phyloP scores from a whole-genome alignment of 2,329 filamentous ascomycete species.

The Herpotrichia juniperi region DNA sequence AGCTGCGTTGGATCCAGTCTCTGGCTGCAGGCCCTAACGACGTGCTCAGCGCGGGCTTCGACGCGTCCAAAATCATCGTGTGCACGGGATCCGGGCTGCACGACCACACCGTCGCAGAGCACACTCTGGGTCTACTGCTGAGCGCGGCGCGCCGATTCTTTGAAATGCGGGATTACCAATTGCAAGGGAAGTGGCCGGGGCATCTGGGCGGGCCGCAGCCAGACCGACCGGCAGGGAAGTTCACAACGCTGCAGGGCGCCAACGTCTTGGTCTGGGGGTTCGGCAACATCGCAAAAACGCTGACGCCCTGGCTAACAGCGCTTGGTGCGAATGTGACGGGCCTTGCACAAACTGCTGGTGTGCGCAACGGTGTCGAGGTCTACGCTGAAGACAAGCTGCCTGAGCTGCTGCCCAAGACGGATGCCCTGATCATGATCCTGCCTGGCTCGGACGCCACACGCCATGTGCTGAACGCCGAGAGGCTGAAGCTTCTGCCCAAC shows the following conservation, averaged over 20 bases:
- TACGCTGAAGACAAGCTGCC: conserved; percentile 60
- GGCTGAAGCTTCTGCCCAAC: conserved; percentile 67
- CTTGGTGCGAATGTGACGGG: conserved; percentile 66
- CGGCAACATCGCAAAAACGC: conserved; percentile 69
- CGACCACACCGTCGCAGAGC: no score
- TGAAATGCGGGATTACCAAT: conserved; percentile 68
- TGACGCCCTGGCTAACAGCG: conserved; percentile 60
- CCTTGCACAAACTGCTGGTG: conserved; percentile 62
- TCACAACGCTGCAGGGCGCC: conserved; percentile 66
- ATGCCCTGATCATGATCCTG: conserved; percentile 66
- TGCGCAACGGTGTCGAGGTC: conserved; percentile 65
- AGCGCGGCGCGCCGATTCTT: no score
- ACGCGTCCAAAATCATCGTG: no score
- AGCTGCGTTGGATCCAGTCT: conserved; percentile 69
- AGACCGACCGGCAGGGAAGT: conserved; percentile 61
- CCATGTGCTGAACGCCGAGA: conserved; percentile 62
- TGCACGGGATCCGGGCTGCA: no score
- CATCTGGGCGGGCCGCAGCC: conserved; percentile 68
- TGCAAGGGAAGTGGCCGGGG: conserved; percentile 62
- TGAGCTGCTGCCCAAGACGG: conserved; percentile 61
- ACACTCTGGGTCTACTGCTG: no score
- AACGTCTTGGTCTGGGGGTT: conserved; percentile 68
- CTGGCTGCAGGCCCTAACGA: no score
- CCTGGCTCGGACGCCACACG: conserved; percentile 63
- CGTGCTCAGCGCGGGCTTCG: no score